These are phyloP conservation scores for Eruca vesicaria DNA, from an alignment of 441 rosid genomes.

Conservation along the genomic window DNA sequence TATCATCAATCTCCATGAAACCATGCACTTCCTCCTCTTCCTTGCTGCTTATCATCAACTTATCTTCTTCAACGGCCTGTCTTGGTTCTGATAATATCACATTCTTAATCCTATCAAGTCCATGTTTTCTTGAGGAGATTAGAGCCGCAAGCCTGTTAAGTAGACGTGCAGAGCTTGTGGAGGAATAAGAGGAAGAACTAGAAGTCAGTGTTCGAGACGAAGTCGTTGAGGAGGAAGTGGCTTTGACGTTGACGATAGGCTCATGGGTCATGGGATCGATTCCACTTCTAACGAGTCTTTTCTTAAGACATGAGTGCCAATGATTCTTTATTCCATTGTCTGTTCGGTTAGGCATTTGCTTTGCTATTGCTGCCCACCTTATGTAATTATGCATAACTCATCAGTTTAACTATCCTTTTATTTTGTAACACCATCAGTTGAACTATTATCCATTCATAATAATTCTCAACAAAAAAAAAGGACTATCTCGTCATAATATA, in stretches of 20 bases:
- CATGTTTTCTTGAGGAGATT: slow-evolving; percentile 13
- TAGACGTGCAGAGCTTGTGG: slow-evolving; percentile 17
- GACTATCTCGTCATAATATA: no score
- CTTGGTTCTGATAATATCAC: slow-evolving; percentile 24
- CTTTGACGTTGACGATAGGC: slow-evolving; percentile 31
- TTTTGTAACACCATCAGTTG: no score
- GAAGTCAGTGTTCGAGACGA: slow-evolving; percentile 12
- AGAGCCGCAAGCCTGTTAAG: slow-evolving; percentile 32
- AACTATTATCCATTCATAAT: no score
- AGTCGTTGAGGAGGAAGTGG: slow-evolving; percentile 2
- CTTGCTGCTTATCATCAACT: not conserved
- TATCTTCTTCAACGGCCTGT: not conserved
- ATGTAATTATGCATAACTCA: not conserved
- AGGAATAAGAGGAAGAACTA: not conserved
- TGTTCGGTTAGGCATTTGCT: slow-evolving; percentile 70
- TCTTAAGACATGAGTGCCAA: slow-evolving; percentile 94
- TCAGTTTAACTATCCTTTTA: not conserved
- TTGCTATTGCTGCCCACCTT: slow-evolving; percentile 45
- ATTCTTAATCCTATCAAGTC: slow-evolving; percentile 21
- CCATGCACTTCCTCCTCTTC: not conserved
- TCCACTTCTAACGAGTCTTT: slow-evolving; percentile 74
- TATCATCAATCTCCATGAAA: slow-evolving; percentile 24
- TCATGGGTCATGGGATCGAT: slow-evolving; percentile 84
- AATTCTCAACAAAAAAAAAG: no score
- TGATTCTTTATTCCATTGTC: slow-evolving; percentile 96